Evolutionary conservation across 2,329 filamentous ascomycete genomes (phyloP).

Genomic region (Xylaria sp.): DNA sequence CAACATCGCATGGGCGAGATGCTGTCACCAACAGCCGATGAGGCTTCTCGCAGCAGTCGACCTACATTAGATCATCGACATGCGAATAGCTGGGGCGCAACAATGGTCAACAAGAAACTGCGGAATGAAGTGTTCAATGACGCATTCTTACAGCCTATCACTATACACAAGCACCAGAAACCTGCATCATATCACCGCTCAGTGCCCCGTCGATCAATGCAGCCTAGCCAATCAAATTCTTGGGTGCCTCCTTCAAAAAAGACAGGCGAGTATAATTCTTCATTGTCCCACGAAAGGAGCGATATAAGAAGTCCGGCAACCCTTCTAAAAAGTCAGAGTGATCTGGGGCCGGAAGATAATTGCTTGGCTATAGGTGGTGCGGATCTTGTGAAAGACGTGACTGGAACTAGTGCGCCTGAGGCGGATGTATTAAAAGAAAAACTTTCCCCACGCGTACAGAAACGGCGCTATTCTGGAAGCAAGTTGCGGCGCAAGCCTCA

Average conservation of each 20-base stretch:
- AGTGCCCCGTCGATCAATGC: slow-evolving; percentile 65
- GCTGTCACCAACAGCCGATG: slow-evolving; percentile 29
- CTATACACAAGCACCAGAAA: slow-evolving; percentile 79
- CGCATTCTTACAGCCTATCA: slow-evolving; percentile 85
- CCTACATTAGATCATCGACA: slow-evolving; percentile 65
- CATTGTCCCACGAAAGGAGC: slow-evolving; percentile 34
- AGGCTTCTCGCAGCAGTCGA: slow-evolving; percentile 41
- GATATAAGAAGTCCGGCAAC: slow-evolving; percentile 43
- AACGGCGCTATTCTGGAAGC: slow-evolving; percentile 86
- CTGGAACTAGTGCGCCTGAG: slow-evolving; percentile 73
- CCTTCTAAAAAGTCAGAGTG: slow-evolving; percentile 51
- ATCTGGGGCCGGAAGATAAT: slow-evolving; percentile 48
- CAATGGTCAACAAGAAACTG: slow-evolving; percentile 86
- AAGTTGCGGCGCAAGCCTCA: slow-evolving; percentile 79
- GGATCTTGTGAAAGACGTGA: slow-evolving; percentile 63
- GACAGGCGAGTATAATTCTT: slow-evolving; percentile 26
- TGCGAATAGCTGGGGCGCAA: slow-evolving; percentile 85
- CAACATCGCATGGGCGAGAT: slow-evolving; percentile 41
- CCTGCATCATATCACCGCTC: slow-evolving; percentile 71
- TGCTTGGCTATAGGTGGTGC: slow-evolving; percentile 51
- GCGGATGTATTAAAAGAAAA: slow-evolving; percentile 64
- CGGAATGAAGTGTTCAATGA: slow-evolving; percentile 93
- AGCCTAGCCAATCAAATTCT: slow-evolving; percentile 59
- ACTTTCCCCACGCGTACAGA: slow-evolving; percentile 59
- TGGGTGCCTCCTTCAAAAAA: slow-evolving; percentile 46